Base-by-base conservation (phyloP, 805 yeast genomes). In the Candida silvatica region DNA sequence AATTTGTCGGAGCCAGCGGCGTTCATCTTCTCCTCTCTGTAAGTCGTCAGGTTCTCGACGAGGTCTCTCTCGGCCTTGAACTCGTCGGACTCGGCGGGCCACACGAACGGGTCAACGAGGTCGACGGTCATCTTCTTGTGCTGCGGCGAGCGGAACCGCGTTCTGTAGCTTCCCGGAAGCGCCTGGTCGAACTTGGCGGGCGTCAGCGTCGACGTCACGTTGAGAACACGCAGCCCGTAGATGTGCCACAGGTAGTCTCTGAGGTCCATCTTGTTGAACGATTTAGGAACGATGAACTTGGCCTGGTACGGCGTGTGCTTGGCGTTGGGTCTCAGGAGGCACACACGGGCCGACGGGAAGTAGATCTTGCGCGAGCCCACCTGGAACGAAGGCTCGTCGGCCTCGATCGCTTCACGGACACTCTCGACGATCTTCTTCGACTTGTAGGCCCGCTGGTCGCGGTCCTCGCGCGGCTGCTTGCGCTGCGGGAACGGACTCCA, bases 271-370 rank as follows among this genome's bases (percentile, higher is more conserved):
- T 88, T 90, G 66, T 92, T 92, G 69, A 92, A 88, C 37, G 84
- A 75, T 52, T 82, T 76, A 12, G 99, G 98, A 15, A 94, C 98
- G 44, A 84, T 75, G 60, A 92, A 92, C 57, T 86, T 87, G 33
- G 97, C 97, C 60, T 87, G 97, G 62, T 83, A 88, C 32, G 99
- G 99, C 0, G 96, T 83, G 60, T 85, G 95, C 52, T 84, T 84
- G n/a, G 97, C 96, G 51, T 83, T 83, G 29, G 97, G 95, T 53
- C 95, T 73, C 42, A 92, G 62, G 22, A 90, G 65, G 34, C 83
- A 74, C 26, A 90, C 67, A 42, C 90, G 68, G 1, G 94, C 95
- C 42, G 77, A 76, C 22, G 98, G 98, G 57, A 90, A 83, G 55
- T 75, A 88, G 7, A 82, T 66, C 43, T 81, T 67, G 44, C 71